These are phyloP conservation scores for Penicillium aurantiogriseum DNA, from an alignment of 2,329 filamentous ascomycete genomes.

Conservation along the genomic window DNA sequence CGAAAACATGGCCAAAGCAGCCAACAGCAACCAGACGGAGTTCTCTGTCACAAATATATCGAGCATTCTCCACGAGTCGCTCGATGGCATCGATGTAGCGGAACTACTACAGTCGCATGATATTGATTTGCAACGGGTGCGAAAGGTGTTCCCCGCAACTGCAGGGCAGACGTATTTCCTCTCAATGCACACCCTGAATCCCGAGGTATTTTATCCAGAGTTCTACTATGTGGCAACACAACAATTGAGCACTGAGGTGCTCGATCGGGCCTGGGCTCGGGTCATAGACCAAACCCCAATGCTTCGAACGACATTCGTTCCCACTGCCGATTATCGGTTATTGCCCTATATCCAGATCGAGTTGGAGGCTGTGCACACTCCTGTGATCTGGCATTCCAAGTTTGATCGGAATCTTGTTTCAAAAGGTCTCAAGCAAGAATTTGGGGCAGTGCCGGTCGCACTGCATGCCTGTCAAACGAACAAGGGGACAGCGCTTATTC, in stretches of 20 bases:
- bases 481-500: constrained; percentile 40
- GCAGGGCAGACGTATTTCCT: constrained; percentile 82
- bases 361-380: constrained; percentile 41
- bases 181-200: constrained; percentile 62
- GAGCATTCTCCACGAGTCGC: constrained; percentile 25
- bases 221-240: constrained; percentile 62
- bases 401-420: constrained; percentile 15
- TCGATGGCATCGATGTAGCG: constrained; percentile 42
- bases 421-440: constrained; percentile 13
- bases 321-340: constrained; percentile 44
- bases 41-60: constrained; percentile 18
- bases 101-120: constrained; percentile 42
- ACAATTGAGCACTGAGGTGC: constrained; percentile 33
- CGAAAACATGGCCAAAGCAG: constrained; percentile 56
- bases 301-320: constrained; percentile 66
- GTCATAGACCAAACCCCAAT: constrained; percentile 60
- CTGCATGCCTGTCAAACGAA: constrained; percentile 36
- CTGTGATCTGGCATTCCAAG: constrained; percentile 31
- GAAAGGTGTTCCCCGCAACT: constrained; percentile 65
- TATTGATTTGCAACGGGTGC: constrained; percentile 49
- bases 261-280: constrained; percentile 61
- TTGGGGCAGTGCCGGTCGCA: constrained; percentile 28
- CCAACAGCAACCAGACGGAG: constrained; percentile 17
- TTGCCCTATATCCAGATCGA: constrained; percentile 65
- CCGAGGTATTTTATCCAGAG: constrained; percentile 68